phyloP scores from a whole-genome alignment of 768 basidiomycete species.

The Dioszegia hungarica region DNA sequence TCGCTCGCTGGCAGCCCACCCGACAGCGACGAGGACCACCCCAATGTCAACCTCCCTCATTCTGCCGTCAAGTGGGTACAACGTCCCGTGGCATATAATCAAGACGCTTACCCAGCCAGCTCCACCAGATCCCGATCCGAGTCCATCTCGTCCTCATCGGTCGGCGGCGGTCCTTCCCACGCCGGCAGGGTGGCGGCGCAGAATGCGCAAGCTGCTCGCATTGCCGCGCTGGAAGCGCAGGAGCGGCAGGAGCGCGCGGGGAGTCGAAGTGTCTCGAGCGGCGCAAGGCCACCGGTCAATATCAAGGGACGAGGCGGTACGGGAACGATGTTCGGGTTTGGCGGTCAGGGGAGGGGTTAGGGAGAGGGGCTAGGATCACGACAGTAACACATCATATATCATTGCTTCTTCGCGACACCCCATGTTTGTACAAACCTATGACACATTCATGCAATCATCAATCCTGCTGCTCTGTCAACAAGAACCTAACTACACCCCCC shows the following conservation, averaged over 20 bases:
- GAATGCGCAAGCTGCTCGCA: not conserved
- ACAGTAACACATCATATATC: too few species aligned
- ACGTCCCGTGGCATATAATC: constrained; percentile 16
- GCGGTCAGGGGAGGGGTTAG: not conserved
- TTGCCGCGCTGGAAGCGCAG: not conserved
- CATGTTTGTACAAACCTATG: too few species aligned
- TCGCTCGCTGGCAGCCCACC: constrained; percentile 28
- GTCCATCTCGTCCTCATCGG: not conserved
- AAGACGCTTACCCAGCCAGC: not conserved
- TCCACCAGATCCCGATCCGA: not conserved
- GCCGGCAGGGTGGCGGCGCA: not conserved
- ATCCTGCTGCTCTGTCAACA: constrained; percentile 28
- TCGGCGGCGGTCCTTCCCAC: not conserved
- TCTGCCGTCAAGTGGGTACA: constrained; percentile 33
- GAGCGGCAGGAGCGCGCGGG: too few species aligned
- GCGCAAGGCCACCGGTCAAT: too few species aligned
- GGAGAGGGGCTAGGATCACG: too few species aligned
- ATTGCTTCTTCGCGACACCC: too few species aligned
- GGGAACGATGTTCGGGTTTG: too few species aligned
- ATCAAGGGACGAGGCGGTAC: too few species aligned
- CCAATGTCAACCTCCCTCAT: constrained; percentile 33
- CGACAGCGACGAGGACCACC: constrained; percentile 36
- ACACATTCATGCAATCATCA: not conserved
- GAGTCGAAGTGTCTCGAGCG: too few species aligned
- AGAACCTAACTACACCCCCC: constrained; percentile 33